Conservation (phyloP, 495 filamentous ascomycete genomes). For the Bathelium albidoporum region DNA sequence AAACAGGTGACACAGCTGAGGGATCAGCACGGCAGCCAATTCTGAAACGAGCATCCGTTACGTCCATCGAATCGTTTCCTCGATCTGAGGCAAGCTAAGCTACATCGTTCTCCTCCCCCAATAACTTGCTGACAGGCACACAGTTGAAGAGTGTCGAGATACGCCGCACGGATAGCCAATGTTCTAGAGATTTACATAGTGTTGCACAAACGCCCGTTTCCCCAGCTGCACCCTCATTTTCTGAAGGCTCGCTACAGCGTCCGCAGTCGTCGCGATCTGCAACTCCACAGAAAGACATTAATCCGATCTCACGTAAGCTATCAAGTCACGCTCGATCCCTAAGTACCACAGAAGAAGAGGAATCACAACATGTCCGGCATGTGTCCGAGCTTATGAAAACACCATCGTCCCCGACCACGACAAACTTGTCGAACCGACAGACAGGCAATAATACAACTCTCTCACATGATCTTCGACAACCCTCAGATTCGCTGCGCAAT, state of each 20-base stretch:
- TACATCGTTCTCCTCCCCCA: neutral
- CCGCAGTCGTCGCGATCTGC: neutral
- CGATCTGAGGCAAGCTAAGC: constrained; percentile 16
- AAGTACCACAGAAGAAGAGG: neutral
- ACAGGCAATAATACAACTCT: neutral
- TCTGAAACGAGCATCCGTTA: constrained; percentile 20
- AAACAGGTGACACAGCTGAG: neutral
- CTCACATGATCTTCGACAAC: neutral
- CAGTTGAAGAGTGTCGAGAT: constrained; percentile 7
- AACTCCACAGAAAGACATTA: neutral
- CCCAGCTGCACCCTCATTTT: neutral
- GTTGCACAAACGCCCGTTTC: neutral
- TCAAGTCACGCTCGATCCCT: neutral
- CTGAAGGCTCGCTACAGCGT: neutral
- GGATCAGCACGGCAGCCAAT: neutral
- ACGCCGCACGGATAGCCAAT: constrained; percentile 3
- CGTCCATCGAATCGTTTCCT: constrained; percentile 21
- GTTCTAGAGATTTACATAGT: neutral
- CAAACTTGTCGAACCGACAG: neutral
- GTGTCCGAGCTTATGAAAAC: neutral
- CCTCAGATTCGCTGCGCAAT: neutral
- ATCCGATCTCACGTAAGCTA: neutral
- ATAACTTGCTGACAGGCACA: neutral
- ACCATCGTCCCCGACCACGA: neutral
- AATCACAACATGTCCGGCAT: neutral